Base-by-base conservation (phyloP, 2,329 filamentous ascomycete genomes). In the Ophiostoma australiae region DNA sequence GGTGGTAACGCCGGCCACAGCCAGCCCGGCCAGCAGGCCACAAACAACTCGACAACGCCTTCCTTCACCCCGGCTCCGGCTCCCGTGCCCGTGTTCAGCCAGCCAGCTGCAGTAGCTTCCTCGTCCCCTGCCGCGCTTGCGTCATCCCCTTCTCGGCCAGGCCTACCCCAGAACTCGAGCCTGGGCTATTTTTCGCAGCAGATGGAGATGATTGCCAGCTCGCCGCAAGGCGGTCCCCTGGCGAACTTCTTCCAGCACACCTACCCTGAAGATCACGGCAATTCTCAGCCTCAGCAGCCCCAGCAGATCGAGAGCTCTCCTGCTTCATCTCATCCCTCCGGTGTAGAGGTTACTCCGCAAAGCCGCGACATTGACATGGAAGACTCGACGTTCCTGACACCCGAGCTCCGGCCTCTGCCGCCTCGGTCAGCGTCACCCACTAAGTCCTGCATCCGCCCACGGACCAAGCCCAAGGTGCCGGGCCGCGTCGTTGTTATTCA, bases 401-500 rank as follows among this genome's bases (percentile, higher is more conserved):
- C 80, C 4, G 75, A 81, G n/a, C 81, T 85, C 31, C 82, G 83
- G 7, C 83, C 84, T 1, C 78, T 83, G 3, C 85, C 85, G 15
- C 80, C 83, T 69, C 83, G 81, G 72, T 80, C 82, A n/a, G 82
- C 83, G 4, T 88, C 86, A 1, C 86, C 86, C 0, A 80, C 78
- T 10, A 89, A 88, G 75, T 88, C 86, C 0, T 85, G 82, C 74
- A 78, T 89, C 33, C 83, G 86, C 23, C 87, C 86, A 4, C 85
- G 86, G 0, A 76, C 86, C 23, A 89, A 88, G 75, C 83, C 84
- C 3, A 86, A 83, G 73, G 87, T 85, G 1, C 85, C 85, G 0
- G 86, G 86, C 4, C 83, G 85, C 0, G 84, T 88, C 0, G 86
- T 89, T 17, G 85, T 86, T 71, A 88, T 88, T 73, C 33, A 35